Conservation (phyloP, 1,284 basidiomycete genomes). For the Cerioporus squamosus region DNA sequence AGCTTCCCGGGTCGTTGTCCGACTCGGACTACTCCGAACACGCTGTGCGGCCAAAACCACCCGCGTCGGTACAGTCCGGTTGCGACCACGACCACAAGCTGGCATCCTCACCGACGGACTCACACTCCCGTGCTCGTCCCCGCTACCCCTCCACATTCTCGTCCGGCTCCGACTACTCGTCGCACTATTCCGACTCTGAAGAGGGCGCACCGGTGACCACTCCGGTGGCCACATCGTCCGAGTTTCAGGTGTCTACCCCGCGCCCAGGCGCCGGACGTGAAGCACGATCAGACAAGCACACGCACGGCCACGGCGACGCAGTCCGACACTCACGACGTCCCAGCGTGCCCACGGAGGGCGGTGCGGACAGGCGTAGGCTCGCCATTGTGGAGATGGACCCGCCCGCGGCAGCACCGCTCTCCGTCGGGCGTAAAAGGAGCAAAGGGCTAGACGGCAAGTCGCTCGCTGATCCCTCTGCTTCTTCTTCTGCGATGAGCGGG, state of each 20-base stretch:
- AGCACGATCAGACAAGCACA: background rate
- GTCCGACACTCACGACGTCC: constrained; percentile 41
- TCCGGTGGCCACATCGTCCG: constrained; percentile 18
- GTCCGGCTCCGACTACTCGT: constrained; percentile 39
- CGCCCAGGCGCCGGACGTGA: constrained; percentile 24
- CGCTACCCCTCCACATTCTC: constrained; percentile 18
- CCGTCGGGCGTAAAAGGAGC: constrained; percentile 30
- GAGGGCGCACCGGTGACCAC: constrained; percentile 7
- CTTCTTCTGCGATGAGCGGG: constrained; percentile 11
- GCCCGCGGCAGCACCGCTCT: constrained; percentile 22
- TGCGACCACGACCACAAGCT: background rate
- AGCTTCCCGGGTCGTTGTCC: too few relatives aligned
- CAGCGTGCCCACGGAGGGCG: constrained; percentile 58
- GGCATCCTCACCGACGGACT: background rate
- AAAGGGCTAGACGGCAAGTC: constrained; percentile 12
- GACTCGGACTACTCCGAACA: too few relatives aligned
- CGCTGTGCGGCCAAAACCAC: background rate
- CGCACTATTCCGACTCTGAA: constrained; percentile 48
- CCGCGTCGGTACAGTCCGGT: background rate
- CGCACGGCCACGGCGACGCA: constrained; percentile 3
- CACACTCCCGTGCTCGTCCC: constrained; percentile 5
- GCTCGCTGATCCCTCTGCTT: background rate
- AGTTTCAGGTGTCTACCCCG: constrained; percentile 16
- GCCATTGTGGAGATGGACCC: constrained; percentile 65
- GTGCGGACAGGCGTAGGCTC: constrained; percentile 64